These are phyloP conservation scores for Chionographis japonica DNA, from an alignment of 106 monocot genomes.

Conservation along the genomic window DNA sequence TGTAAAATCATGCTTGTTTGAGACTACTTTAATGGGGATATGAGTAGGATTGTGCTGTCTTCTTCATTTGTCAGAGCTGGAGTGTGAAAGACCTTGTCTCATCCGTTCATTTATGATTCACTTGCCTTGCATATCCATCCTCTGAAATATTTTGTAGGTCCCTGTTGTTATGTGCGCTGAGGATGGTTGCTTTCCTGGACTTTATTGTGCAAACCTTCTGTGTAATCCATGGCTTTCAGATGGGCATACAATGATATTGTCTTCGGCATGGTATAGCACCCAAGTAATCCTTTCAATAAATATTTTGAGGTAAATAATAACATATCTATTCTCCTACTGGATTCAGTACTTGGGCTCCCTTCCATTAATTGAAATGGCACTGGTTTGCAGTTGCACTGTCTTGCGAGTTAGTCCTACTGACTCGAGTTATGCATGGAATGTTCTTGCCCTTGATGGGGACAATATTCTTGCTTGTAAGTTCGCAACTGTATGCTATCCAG, in stretches of 20 bases:
- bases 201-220: conserved; percentile 64
- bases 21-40: no score
- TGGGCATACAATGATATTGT: conserved; percentile 65
- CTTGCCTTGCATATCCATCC: no score
- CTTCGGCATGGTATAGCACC: conserved; percentile 75
- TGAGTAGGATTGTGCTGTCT: no score
- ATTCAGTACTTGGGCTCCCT: no score
- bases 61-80: no score
- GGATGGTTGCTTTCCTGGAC: conserved; percentile 83
- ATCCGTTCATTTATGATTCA: no score
- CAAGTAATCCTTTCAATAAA: conserved; percentile 76
- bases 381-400: conserved; percentile 52
- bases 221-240: conserved; percentile 88
- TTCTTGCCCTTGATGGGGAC: conserved; percentile 79
- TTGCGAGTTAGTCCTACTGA: conserved; percentile 57
- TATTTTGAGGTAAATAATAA: conserved; percentile 47
- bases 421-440: conserved; percentile 63
- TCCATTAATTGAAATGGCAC: not conserved
- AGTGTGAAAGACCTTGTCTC: no score
- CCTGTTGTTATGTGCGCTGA: conserved; percentile 74
- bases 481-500: no score
- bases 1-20: no score
- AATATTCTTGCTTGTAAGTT: conserved; percentile 80
- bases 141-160: no score
- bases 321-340: no score